Base-by-base conservation (phyloP, 495 filamentous ascomycete species). In the Apiosordaria backusii region DNA sequence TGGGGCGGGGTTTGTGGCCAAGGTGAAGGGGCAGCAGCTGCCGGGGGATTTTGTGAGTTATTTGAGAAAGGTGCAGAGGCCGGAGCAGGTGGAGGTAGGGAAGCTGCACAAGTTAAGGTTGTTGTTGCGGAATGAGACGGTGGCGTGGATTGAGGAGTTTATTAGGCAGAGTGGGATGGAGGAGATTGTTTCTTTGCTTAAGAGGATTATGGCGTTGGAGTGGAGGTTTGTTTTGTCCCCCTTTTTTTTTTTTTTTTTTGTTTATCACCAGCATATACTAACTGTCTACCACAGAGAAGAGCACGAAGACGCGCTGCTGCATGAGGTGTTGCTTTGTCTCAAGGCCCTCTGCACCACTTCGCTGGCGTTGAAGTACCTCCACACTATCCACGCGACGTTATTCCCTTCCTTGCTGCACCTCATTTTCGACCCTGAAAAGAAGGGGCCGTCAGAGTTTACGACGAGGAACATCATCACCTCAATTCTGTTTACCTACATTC, bases 371-470 rank as follows among this genome's bases (percentile, higher is more conserved):
- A 83, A 88, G 65, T 89, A 92, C 69, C 86, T 99, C n/a, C 83
- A 89, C 60, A 83, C 85, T 3, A 90, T 97, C 71, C 91, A 95
- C 68, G 77, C 79, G 50, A 88, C 86, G 4, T 83, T 99, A 4
- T 98, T 99, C 76, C 94, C 95, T 18, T 90, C 90, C 4, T 80
- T 99, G 60, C 77, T 98, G 60, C 85, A 84, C 63, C 92, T 97
- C 87, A 80, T 99, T 35, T 99, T 97, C 71, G 94, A 97, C 72
- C 91, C 96, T 26, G 94, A 99, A 71, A 95, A 91, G 79, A 98
- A 98, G 76, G 95, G 95, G 0, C 95, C 95, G 0, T 93, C 89
- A 82, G 95, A 99, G 73, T 99, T 96, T 77, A 93, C 90, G 6
- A 98, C 95, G 24, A 87, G 95, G 45, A 86, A 85, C 57, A 90